Percentiles rank a stretch among this genome's conserved stretches.
These are phyloP conservation scores for Yarrowia keelungensis DNA, from an alignment of 805 yeast species.

Conservation along the genomic window DNA sequence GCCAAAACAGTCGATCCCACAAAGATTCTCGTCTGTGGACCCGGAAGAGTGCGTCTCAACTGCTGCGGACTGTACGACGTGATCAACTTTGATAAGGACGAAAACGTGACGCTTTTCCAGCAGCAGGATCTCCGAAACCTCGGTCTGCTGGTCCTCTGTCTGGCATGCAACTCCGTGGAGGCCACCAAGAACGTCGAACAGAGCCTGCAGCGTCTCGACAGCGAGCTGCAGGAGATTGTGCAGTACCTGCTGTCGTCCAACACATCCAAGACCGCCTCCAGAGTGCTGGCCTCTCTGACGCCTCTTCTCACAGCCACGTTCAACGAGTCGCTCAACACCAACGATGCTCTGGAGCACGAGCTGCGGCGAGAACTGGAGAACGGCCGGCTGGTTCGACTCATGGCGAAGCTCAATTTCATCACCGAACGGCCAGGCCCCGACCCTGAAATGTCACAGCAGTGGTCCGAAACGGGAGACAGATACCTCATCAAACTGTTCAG, in stretches of 20 bases:
- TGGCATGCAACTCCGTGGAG: conserved; percentile 52
- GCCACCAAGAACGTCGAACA: conserved; percentile 39
- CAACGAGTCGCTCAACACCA: conserved; percentile 41
- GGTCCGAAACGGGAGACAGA: conserved; percentile 79
- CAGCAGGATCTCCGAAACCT: conserved; percentile 63
- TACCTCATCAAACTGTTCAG: conserved; percentile 77
- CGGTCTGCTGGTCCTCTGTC: conserved; percentile 65
- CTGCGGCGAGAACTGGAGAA: conserved; percentile 82
- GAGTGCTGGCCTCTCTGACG: conserved; percentile 41
- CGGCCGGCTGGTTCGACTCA: conserved; percentile 79
- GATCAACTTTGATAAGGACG: conserved; percentile 51
- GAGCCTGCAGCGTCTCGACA: conserved; percentile 34
- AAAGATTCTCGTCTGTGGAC: conserved; percentile 75
- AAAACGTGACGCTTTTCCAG: conserved; percentile 52
- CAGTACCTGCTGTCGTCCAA: conserved; percentile 41
- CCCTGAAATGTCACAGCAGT: conserved; percentile 48
- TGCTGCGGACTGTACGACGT: conserved; percentile 77
- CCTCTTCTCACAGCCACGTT: conserved; percentile 10
- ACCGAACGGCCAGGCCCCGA: conserved; percentile 60
- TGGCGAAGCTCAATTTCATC: conserved; percentile 80
- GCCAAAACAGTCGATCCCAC: conserved; percentile 68
- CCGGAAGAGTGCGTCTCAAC: conserved; percentile 72
- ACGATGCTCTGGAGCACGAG: conserved; percentile 48
- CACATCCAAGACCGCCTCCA: conserved; percentile 35
- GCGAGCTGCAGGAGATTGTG: conserved; percentile 43